phyloP scores from a whole-genome alignment of 2,329 filamentous ascomycete genomes.

The Parascedosporium putredinis region DNA sequence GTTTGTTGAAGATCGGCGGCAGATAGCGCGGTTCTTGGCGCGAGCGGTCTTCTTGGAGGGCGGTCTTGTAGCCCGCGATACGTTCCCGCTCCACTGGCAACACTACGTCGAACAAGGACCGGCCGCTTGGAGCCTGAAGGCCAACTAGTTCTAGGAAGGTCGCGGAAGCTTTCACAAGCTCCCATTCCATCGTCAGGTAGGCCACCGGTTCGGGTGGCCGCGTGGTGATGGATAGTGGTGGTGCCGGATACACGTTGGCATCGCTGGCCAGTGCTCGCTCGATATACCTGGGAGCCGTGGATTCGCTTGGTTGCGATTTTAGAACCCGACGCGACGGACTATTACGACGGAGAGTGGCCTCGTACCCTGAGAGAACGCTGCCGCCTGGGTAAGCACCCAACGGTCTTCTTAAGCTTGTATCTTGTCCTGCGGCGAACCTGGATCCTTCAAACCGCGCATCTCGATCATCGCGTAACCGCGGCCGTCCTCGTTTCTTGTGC shows the following conservation, averaged over 20 bases:
- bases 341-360: conserved; percentile 33
- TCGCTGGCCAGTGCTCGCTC: conserved; percentile 40
- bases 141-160: conserved; percentile 47
- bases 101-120: conserved; percentile 45
- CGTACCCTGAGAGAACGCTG: conserved; percentile 32
- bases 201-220: conserved; percentile 41
- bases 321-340: conserved; percentile 38
- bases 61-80: conserved; percentile 36
- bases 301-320: conserved; percentile 42
- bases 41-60: conserved; percentile 46
- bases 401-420: conserved; percentile 37
- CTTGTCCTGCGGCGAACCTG: conserved; percentile 29
- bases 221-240: conserved; percentile 29
- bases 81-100: conserved; percentile 40
- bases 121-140: conserved; percentile 32
- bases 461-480: conserved; percentile 63
- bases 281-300: conserved; percentile 36
- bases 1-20: conserved; percentile 49
- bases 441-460: conserved; percentile 46
- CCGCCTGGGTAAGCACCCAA: conserved; percentile 38
- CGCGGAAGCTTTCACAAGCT: conserved; percentile 45
- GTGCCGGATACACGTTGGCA: conserved; percentile 34
- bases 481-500: conserved; percentile 75
- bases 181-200: conserved; percentile 47
- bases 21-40: conserved; percentile 52